phyloP scores from a whole-genome alignment of 306 rosid species.

The Lagenaria siceraria region DNA sequence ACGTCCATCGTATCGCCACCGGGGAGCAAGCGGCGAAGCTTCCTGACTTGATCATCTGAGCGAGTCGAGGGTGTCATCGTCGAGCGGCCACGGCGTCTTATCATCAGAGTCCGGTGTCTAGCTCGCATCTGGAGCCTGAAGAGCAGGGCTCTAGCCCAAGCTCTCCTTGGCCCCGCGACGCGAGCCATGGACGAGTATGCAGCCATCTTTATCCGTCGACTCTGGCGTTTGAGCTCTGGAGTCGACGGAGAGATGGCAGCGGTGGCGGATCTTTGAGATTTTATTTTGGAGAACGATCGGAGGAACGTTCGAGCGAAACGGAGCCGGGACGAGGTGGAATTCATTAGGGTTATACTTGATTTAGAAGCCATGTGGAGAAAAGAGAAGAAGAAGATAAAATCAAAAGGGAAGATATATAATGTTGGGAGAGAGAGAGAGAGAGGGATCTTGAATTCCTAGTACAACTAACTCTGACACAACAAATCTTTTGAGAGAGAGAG shows the following conservation, averaged over 20 bases:
- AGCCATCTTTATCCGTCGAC: conserved; percentile 21
- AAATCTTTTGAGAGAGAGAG: neutral
- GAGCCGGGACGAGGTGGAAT: neutral
- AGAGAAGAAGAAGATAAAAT: neutral
- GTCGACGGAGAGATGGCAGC: neutral
- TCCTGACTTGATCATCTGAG: neutral
- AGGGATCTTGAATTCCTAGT: conserved; percentile 5
- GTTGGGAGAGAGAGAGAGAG: neutral
- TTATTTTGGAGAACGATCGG: conserved; percentile 15
- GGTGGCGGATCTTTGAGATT: neutral
- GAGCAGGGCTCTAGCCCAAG: conserved; percentile 33
- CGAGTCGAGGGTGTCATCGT: neutral
- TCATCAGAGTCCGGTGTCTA: neutral
- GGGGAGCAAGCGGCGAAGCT: conserved; percentile 12
- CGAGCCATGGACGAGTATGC: conserved; percentile 33
- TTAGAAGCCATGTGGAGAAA: neutral
- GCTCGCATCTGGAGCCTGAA: conserved; percentile 10
- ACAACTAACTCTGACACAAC: conserved; percentile 11
- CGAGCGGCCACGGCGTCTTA: neutral
- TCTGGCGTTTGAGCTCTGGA: conserved; percentile 1
- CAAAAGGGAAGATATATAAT: neutral
- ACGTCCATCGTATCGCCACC: conserved; percentile 24
- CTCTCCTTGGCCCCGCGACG: conserved; percentile 22
- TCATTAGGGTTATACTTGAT: neutral
- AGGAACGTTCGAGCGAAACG: conserved; percentile 20